Conservation (phyloP, 2,329 filamentous ascomycete species). For the Fusarium graminum region DNA sequence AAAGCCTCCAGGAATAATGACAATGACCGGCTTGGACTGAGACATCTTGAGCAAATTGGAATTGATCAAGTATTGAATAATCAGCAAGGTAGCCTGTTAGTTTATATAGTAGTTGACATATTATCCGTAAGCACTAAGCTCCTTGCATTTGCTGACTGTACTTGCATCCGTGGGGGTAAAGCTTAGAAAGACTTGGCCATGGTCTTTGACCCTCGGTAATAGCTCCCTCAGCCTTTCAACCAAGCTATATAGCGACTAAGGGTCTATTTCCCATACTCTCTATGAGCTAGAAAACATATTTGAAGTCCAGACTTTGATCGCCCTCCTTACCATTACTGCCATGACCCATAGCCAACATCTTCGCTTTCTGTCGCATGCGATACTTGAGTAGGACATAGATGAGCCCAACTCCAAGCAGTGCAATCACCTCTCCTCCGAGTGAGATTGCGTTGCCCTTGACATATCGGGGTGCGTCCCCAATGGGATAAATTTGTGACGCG, state of each 20-base stretch:
- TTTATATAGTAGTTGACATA: neutral
- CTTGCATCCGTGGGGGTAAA: neutral
- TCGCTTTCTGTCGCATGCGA: conserved; percentile 49
- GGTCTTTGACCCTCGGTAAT: neutral
- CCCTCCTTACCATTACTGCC: conserved; percentile 40
- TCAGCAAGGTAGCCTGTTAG: neutral
- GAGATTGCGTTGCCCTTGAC: conserved; percentile 50
- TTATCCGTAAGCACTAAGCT: neutral
- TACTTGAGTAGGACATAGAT: conserved; percentile 48
- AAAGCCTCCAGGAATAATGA: conserved; percentile 1
- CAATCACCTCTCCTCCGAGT: conserved; percentile 47
- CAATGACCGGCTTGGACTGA: neutral
- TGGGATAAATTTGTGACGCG: conserved; percentile 60
- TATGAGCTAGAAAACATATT: conserved; percentile 48
- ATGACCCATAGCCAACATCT: conserved; percentile 40
- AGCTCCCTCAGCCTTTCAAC: too few relatives aligned
- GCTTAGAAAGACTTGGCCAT: neutral
- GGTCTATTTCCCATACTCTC: neutral
- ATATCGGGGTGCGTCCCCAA: conserved; percentile 44
- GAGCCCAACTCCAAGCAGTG: conserved; percentile 44
- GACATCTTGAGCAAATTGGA: neutral
- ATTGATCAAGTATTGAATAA: too few relatives aligned
- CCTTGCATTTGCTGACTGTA: neutral
- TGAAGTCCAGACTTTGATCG: conserved; percentile 32
- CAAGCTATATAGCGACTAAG: neutral